Evolutionary conservation across 352 stramenopile species (phyloP).

Genomic region (Peronosclerospora sorghi): DNA sequence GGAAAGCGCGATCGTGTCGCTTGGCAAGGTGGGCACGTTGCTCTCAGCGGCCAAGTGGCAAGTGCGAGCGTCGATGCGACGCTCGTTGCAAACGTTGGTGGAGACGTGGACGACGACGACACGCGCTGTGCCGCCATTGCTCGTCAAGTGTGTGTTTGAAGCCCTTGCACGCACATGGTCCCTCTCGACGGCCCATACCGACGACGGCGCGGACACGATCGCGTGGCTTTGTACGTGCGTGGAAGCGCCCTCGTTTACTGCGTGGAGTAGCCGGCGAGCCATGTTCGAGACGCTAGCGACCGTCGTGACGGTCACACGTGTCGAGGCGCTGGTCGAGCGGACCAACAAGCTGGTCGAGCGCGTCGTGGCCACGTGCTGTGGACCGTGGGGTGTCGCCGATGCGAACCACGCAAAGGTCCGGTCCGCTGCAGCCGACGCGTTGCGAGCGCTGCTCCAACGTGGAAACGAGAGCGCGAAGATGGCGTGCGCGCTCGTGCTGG

Average conservation of each 20-base stretch:
- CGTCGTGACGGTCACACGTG: conserved; percentile 25
- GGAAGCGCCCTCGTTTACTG: conserved; percentile 26
- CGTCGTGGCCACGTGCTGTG: conserved; percentile 36
- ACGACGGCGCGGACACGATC: conserved; percentile 19
- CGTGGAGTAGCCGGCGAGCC: conserved; percentile 58
- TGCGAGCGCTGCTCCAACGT: conserved; percentile 35
- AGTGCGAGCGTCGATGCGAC: conserved; percentile 30
- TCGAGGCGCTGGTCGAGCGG: conserved; percentile 2
- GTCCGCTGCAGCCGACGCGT: conserved; percentile 36
- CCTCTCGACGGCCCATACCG: background rate
- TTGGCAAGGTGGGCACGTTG: conserved; percentile 35
- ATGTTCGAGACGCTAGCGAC: conserved; percentile 32
- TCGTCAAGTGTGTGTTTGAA: conserved; percentile 71
- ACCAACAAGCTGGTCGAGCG: conserved; percentile 19
- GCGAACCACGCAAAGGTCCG: conserved; percentile 65
- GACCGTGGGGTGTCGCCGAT: conserved; percentile 44
- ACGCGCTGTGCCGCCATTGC: conserved; percentile 33
- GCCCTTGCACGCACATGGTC: conserved; percentile 44
- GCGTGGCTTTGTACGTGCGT: conserved; percentile 42
- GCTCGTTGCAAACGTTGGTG: conserved; percentile 25
- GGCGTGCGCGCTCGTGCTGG: conserved; percentile 32
- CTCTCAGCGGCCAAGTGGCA: conserved; percentile 14
- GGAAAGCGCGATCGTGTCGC: conserved; percentile 45
- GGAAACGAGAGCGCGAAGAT: conserved; percentile 20
- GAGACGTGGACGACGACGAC: conserved; percentile 22